Evolutionary conservation across 2,329 filamentous ascomycete genomes (phyloP).

Genomic region (Dothideomycetidae sp.): DNA sequence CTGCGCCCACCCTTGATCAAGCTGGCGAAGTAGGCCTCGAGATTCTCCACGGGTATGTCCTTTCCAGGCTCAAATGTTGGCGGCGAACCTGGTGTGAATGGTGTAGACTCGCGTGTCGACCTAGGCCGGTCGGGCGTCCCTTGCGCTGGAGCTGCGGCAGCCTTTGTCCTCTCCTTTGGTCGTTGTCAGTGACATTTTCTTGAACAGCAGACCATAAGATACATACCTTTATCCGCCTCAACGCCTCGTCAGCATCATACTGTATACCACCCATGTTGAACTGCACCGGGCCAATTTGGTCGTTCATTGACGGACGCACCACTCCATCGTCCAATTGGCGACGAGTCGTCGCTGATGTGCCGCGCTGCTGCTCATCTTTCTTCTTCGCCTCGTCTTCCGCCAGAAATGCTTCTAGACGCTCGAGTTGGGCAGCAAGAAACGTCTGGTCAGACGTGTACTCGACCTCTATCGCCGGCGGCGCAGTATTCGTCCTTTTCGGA

Average conservation of each 20-base stretch:
- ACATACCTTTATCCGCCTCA: constrained; percentile 67
- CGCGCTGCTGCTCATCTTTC: constrained; percentile 19
- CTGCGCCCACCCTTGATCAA: constrained; percentile 36
- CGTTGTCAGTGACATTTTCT: background rate
- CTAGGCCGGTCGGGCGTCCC: constrained; percentile 30
- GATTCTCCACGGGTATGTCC: constrained; percentile 39
- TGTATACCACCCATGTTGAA: constrained; percentile 98
- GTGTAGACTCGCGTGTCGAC: constrained; percentile 15
- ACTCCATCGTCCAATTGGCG: constrained; percentile 23
- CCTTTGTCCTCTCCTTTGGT: constrained; percentile 11
- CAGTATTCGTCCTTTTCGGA: constrained; percentile 18
- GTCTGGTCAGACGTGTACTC: constrained; percentile 22
- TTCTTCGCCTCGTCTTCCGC: constrained; percentile 43
- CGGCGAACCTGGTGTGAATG: constrained; percentile 11
- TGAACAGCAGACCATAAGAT: constrained; percentile 10
- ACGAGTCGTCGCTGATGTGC: constrained; percentile 11
- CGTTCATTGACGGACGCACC: constrained; percentile 36
- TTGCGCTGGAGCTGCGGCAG: constrained; percentile 19
- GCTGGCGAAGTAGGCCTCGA: constrained; percentile 46
- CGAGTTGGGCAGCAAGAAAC: constrained; percentile 43
- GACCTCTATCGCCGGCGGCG: constrained; percentile 20
- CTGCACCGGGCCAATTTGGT: constrained; percentile 86
- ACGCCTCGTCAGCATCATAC: constrained; percentile 76
- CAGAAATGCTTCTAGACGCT: constrained; percentile 53
- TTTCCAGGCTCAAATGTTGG: constrained; percentile 29